These are phyloP conservation scores for Hibiscus syriacus DNA, from an alignment of 345 rosid species.

Conservation along the genomic window DNA sequence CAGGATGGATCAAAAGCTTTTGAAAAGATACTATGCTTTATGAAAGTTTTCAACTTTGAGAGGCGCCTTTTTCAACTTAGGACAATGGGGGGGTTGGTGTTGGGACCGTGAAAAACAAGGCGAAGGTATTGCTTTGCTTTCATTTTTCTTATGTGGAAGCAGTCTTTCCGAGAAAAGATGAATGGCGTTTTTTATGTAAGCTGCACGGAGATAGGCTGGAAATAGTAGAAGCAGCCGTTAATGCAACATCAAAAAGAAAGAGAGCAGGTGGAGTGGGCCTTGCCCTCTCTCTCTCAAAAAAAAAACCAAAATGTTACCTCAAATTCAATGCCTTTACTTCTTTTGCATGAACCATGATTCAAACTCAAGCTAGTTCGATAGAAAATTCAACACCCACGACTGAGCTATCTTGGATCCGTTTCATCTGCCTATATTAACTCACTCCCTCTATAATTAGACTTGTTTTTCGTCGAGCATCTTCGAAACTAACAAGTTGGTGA, in stretches of 20 bases:
- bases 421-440: background rate
- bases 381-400: too few relatives aligned
- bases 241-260: constrained; percentile 18
- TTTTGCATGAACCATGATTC: too few relatives aligned
- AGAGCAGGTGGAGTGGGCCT: background rate
- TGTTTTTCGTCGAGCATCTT: background rate
- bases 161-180: background rate
- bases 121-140: background rate
- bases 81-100: background rate
- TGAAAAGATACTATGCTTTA: too few relatives aligned
- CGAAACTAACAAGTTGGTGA: background rate
- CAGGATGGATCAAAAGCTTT: too few relatives aligned
- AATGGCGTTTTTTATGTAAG: constrained; percentile 1
- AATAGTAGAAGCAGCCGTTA: constrained; percentile 17
- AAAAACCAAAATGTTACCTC: too few relatives aligned
- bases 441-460: background rate
- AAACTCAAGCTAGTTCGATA: too few relatives aligned
- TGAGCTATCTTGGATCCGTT: background rate
- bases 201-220: constrained; percentile 13
- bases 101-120: background rate
- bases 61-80: background rate
- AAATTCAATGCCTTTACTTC: too few relatives aligned
- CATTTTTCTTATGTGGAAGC: background rate
- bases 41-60: too few relatives aligned
- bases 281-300: background rate